Conservation (phyloP, 1,284 basidiomycete species). For the Irpex sp. region DNA sequence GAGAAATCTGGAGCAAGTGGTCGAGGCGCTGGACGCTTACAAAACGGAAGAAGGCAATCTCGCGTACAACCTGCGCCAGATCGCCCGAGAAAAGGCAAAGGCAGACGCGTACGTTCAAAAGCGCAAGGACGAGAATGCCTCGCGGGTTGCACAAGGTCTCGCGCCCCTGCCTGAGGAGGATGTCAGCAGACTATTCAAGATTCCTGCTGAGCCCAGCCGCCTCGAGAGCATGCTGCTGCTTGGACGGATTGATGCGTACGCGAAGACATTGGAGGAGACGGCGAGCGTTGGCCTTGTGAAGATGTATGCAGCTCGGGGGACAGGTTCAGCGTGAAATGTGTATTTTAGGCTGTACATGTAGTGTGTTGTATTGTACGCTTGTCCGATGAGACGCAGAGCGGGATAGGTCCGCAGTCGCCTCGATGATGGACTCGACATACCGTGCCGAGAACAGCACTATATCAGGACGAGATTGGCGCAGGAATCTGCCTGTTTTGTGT, state of each 20-base stretch:
- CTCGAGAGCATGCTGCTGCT: constrained; percentile 86
- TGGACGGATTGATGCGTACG: constrained; percentile 85
- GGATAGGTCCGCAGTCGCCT: not conserved
- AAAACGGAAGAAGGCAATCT: constrained; percentile 92
- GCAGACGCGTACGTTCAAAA: constrained; percentile 82
- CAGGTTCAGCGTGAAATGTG: constrained; percentile 20
- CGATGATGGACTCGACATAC: not conserved
- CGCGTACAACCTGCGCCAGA: constrained; percentile 89
- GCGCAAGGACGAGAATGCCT: constrained; percentile 87
- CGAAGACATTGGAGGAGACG: constrained; percentile 71
- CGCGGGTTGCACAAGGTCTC: constrained; percentile 81
- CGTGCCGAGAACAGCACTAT: not conserved
- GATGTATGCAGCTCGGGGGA: constrained; percentile 66
- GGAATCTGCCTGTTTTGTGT: not conserved
- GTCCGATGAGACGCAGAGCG: not conserved
- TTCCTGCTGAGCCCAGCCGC: constrained; percentile 86
- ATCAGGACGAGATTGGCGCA: not conserved
- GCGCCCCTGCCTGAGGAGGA: constrained; percentile 87
- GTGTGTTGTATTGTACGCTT: not conserved
- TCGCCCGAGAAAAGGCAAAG: constrained; percentile 82
- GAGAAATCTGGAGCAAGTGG: constrained; percentile 76
- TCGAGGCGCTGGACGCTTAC: constrained; percentile 84
- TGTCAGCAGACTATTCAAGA: constrained; percentile 80
- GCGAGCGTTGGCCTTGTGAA: constrained; percentile 70
- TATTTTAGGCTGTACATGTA: not conserved